Conservation (phyloP, 1,284 basidiomycete species). For the Pseudozyma flocculosa region DNA sequence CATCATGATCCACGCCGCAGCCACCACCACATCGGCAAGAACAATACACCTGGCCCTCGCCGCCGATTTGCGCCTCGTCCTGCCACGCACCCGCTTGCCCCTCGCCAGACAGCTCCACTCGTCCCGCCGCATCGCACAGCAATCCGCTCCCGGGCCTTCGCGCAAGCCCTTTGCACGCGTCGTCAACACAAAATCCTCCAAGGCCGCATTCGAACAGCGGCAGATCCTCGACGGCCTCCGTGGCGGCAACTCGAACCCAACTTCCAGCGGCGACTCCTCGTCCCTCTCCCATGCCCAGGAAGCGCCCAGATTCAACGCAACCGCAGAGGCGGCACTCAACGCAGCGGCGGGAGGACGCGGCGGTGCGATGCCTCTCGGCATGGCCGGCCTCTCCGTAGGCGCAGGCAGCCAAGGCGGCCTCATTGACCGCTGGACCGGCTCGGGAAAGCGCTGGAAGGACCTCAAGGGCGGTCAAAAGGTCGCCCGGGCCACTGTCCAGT, state of each 20-base stretch:
- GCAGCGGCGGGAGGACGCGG: constrained; percentile 16
- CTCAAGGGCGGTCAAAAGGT: constrained; percentile 80
- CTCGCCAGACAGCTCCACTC: no score
- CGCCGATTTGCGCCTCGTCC: no score
- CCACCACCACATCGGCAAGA: no score
- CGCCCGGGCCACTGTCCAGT: constrained; percentile 69
- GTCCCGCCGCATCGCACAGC: no score
- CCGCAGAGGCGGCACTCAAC: constrained; percentile 31
- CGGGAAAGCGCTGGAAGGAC: constrained; percentile 70
- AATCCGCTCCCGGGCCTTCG: background rate
- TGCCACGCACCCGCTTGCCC: no score
- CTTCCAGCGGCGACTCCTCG: no score
- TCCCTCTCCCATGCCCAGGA: constrained; percentile 15
- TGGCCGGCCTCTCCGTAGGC: constrained; percentile 17
- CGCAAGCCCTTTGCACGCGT: background rate
- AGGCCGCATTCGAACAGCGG: constrained; percentile 25
- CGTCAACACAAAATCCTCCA: constrained; percentile 9
- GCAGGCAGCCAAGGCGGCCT: constrained; percentile 10
- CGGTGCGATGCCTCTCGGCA: constrained; percentile 22
- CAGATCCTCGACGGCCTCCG: constrained; percentile 31
- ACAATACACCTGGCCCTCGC: no score
- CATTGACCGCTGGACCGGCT: constrained; percentile 33
- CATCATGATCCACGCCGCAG: no score
- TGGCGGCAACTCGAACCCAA: no score
- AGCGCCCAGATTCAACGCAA: constrained; percentile 25